phyloP scores from a whole-genome alignment of 164 flowering plant species.

The Protea cynaroides region DNA sequence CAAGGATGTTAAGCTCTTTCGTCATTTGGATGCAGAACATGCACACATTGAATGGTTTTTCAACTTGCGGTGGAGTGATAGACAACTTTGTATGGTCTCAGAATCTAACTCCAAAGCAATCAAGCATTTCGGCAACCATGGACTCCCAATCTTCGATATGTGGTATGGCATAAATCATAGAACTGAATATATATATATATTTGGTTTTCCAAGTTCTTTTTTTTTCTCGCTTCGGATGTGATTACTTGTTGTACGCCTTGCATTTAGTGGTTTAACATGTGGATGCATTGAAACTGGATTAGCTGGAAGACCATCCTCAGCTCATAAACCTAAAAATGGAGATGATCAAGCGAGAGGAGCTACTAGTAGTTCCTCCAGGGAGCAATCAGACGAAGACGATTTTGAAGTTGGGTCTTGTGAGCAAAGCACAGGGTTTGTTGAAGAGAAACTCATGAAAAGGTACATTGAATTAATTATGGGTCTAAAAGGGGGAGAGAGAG shows the following conservation, averaged over 20 bases:
- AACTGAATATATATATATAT: no score
- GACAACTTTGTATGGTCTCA: conserved; percentile 27
- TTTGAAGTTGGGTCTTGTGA: conserved; percentile 59
- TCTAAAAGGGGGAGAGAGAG: no score
- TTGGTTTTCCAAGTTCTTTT: no score
- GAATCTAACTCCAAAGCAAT: conserved; percentile 20
- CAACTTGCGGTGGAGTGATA: conserved; percentile 22
- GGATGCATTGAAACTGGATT: conserved; percentile 18
- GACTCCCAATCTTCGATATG: conserved; percentile 69
- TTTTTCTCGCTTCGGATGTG: no score
- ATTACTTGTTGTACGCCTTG: no score
- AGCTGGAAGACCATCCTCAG: conserved; percentile 55
- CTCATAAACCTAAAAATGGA: conserved; percentile 26
- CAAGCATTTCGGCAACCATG: conserved; percentile 31
- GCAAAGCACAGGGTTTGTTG: conserved; percentile 40
- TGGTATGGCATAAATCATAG: conserved; percentile 29
- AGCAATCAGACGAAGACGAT: conserved; percentile 62
- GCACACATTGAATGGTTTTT: conserved; percentile 20
- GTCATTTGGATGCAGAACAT: conserved; percentile 34
- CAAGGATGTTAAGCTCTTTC: no score
- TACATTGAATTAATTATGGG: no score
- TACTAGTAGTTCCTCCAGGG: conserved; percentile 55
- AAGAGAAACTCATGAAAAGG: conserved; percentile 58
- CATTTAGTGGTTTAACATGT: conserved; percentile 19
- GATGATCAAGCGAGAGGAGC: conserved; percentile 31